Evolutionary conservation across 495 filamentous ascomycete genomes (phyloP).

Genomic region (Penicillium macrosclerotiorum): DNA sequence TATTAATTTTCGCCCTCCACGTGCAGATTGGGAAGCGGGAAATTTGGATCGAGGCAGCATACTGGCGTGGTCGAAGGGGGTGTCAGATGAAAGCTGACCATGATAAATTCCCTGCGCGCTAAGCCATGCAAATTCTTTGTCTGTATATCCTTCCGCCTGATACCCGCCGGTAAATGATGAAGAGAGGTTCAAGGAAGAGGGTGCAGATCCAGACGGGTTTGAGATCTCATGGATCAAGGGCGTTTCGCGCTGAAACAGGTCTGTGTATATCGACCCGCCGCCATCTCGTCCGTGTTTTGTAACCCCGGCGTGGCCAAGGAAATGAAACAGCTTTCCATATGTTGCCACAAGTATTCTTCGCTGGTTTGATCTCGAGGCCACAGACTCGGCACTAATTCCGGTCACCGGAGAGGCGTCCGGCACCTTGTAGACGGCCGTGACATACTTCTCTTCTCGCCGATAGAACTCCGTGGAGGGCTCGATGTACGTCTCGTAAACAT

Average conservation of each 20-base stretch:
- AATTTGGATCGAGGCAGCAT: conserved; percentile 72
- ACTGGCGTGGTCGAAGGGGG: conserved; percentile 68
- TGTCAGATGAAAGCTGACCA: conserved; percentile 59
- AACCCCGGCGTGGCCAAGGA: conserved; percentile 67
- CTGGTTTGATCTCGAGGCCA: conserved; percentile 64
- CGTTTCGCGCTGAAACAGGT: conserved; percentile 83
- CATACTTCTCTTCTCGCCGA: conserved; percentile 87
- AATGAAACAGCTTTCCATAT: conserved; percentile 69
- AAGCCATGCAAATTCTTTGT: conserved; percentile 87
- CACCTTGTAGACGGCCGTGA: conserved; percentile 74
- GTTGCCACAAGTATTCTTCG: conserved; percentile 77
- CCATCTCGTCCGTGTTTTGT: conserved; percentile 69
- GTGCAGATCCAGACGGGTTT: conserved; percentile 49
- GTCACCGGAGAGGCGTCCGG: conserved; percentile 73
- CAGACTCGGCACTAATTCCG: conserved; percentile 75
- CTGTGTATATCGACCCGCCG: conserved; percentile 75
- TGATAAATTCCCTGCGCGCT: conserved; percentile 84
- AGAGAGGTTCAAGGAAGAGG: conserved; percentile 68
- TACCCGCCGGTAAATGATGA: conserved; percentile 61
- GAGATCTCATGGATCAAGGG: conserved; percentile 69
- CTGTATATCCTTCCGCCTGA: conserved; percentile 46
- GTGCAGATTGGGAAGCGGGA: conserved; percentile 60
- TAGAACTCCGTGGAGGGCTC: conserved; percentile 93
- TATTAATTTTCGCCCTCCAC: conserved; percentile 60
- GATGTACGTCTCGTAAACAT: conserved; percentile 93